Percentiles rank a stretch among this genome's conserved stretches.
Evolutionary conservation across 768 basidiomycete species (phyloP).

Genomic region (Russula compacta): DNA sequence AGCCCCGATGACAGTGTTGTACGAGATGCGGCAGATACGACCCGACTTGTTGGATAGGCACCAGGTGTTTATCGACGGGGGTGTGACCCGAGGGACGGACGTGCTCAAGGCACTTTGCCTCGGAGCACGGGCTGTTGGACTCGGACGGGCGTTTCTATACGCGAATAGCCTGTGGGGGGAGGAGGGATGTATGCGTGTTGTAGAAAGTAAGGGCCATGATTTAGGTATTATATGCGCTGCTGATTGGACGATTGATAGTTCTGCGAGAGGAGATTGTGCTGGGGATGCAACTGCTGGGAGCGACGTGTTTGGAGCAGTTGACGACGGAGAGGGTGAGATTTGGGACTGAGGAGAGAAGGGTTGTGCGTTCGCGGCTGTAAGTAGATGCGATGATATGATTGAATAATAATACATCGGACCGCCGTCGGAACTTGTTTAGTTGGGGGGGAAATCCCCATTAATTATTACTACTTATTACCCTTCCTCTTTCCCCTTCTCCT

Average conservation of each 20-base stretch:
- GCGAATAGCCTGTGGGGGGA: constrained; percentile 33
- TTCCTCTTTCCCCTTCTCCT: background rate
- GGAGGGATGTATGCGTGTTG: constrained; percentile 22
- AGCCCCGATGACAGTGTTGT: constrained; percentile 36
- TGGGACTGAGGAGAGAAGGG: background rate
- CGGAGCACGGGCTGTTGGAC: constrained; percentile 37
- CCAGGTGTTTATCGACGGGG: constrained; percentile 40
- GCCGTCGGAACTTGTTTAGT: too few species aligned
- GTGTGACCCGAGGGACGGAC: constrained; percentile 38
- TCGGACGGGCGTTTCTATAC: constrained; percentile 38
- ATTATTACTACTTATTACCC: too few species aligned
- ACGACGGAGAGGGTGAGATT: constrained; percentile 31
- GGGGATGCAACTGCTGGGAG: constrained; percentile 34
- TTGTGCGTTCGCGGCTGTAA: background rate
- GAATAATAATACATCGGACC: too few species aligned
- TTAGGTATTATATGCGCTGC: background rate
- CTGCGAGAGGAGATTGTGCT: constrained; percentile 34
- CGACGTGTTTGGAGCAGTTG: constrained; percentile 31
- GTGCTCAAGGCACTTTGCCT: constrained; percentile 43
- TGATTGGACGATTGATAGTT: constrained; percentile 23
- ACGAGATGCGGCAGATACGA: constrained; percentile 34
- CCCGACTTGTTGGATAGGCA: constrained; percentile 32
- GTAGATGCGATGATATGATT: background rate
- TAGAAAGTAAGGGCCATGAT: constrained; percentile 22
- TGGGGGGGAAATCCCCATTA: too few species aligned